Evolutionary conservation across 2,329 filamentous ascomycete genomes (phyloP).

Genomic region (Scorias spongiosa): DNA sequence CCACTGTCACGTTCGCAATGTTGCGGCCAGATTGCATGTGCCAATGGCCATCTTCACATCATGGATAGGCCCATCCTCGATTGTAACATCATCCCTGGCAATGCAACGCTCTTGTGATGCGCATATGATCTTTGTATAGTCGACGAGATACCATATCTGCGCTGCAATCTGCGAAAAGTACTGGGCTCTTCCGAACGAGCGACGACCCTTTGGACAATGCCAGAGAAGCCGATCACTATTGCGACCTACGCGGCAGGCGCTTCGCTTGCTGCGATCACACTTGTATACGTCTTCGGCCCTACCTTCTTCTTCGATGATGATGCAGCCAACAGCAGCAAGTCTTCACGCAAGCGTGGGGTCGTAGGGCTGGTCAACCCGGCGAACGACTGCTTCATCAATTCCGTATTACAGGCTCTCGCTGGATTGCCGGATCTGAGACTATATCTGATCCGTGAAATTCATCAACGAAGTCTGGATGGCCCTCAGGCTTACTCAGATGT

Average conservation of each 20-base stretch:
- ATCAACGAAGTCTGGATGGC: constrained; percentile 68
- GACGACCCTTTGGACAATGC: constrained; percentile 37
- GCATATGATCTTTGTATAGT: too few relatives aligned
- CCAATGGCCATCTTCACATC: too few relatives aligned
- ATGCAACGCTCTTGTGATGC: too few relatives aligned
- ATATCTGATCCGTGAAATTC: constrained; percentile 84
- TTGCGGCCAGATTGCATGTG: too few relatives aligned
- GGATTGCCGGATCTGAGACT: constrained; percentile 76
- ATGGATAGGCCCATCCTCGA: too few relatives aligned
- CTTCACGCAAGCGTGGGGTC: constrained; percentile 64
- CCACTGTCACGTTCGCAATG: too few relatives aligned
- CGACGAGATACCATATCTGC: too few relatives aligned
- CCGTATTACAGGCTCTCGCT: constrained; percentile 80
- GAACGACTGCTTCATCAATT: constrained; percentile 79
- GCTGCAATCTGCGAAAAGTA: too few relatives aligned
- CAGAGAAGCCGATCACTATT: constrained; percentile 66
- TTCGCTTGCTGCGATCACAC: constrained; percentile 81
- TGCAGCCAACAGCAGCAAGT: constrained; percentile 39
- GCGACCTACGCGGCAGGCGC: constrained; percentile 91
- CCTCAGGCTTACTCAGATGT: constrained; percentile 56
- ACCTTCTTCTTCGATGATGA: constrained; percentile 89
- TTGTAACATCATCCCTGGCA: too few relatives aligned
- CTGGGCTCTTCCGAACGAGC: background rate
- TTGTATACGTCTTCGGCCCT: constrained; percentile 96
- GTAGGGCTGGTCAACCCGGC: constrained; percentile 82